A percentile compares a stretch with the other conserved stretches of the same genome.
phyloP scores from a whole-genome alignment of 2,329 filamentous ascomycete genomes.

The Rhexocercosporidium sp. region DNA sequence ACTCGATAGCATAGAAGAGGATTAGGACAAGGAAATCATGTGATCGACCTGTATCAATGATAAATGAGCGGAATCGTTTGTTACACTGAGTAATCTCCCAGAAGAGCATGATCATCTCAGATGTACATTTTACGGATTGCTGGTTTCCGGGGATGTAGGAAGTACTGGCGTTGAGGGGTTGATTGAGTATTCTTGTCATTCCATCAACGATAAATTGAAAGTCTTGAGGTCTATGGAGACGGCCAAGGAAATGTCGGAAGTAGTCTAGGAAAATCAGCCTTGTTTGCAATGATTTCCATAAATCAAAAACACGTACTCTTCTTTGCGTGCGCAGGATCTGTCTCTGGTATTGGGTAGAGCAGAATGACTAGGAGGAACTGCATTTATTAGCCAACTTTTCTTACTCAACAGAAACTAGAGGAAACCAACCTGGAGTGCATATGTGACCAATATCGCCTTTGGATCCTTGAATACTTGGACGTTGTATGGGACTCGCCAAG shows the following conservation, averaged over 20 bases:
- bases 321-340: conserved; percentile 63
- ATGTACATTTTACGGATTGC: conserved; percentile 79
- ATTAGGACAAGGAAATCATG: conserved; percentile 93
- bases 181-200: conserved; percentile 90
- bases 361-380: conserved; percentile 84
- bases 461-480: conserved; percentile 90
- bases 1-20: conserved; percentile 90
- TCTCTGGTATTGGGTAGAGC: conserved; percentile 86
- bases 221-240: conserved; percentile 90
- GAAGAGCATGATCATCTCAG: conserved; percentile 95
- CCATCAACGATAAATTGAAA: conserved; percentile 97
- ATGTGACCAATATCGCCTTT: conserved; percentile 88
- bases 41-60: conserved; percentile 91
- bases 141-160: conserved; percentile 90
- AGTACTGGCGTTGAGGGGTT: conserved; percentile 85
- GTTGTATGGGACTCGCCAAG: conserved; percentile 93
- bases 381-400: conserved; percentile 12
- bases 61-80: conserved; percentile 94
- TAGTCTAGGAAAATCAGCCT: conserved; percentile 57
- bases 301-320: conserved; percentile 58
- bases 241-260: conserved; percentile 82
- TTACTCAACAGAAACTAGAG: background rate
- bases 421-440: conserved; percentile 66
- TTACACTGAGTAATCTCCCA: conserved; percentile 99
- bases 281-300: background rate